Base-by-base conservation (phyloP, 306 rosid species). In the Acmispon strigosus region DNA sequence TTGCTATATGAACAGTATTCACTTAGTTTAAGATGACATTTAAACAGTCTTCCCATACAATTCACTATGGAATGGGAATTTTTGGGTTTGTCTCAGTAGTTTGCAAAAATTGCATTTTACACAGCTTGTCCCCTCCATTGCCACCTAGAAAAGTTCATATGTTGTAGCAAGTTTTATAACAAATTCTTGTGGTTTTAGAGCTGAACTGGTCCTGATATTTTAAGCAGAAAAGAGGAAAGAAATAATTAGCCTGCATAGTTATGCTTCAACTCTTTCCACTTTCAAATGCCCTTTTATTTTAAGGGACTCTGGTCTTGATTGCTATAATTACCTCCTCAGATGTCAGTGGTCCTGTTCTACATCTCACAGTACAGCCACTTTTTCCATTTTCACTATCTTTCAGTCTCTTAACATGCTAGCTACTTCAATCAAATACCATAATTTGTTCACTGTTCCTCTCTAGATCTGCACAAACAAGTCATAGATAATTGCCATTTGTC, bases 361-460 rank as follows among this genome's bases (percentile, higher is more conserved):
- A 42, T 56, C 7, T 14, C 55, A 55, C 10, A 14, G 17, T 17
- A 22, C n/a, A 42, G 19, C 16, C 45, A 43, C 47, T 24, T 42
- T 54, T 27, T 27, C 32, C 4, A 27, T 4, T 27, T 27, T 27
- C 32, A 27, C 32, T 27, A 27, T 27, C 32, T 58, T 48, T 45
- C 14, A 16, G 42, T 53, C 51, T 54, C 9, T 12, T 54, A 29
- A 5, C 19, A 16, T 32, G 48, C 49, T 34, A 3, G 34, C n/a
- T 61, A 63, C 70, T 62, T 73, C 54, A 62, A 62, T 22, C 63
- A 39, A 76, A 18, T 53, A 45, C 53, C 37, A 32, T 60, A 53
- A 17, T 17, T 64, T 76, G 49, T 50, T 52, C 18, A 66, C 18
- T 22, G 43, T 18, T 60, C 18, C 50, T 61, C 8, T n/a, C 8